Evolutionary conservation across 2,329 filamentous ascomycete genomes (phyloP).

Genomic region (Paraphoma chrysanthemicola): DNA sequence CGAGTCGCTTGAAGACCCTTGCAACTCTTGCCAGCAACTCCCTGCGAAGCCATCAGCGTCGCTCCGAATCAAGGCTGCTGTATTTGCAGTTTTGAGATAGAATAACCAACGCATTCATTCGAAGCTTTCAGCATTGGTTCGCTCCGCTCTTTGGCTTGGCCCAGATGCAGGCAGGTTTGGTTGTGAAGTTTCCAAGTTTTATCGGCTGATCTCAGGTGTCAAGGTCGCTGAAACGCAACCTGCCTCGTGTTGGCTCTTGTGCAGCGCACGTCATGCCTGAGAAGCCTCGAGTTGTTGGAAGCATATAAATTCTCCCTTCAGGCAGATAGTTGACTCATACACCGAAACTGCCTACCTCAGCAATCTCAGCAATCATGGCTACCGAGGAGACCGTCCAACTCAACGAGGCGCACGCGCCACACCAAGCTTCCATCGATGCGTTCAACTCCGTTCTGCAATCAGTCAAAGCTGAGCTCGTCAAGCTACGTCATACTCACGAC

Average conservation of each 20-base stretch:
- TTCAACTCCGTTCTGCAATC: conserved; percentile 40
- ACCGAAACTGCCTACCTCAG: background rate
- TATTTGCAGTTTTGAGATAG: too few species aligned
- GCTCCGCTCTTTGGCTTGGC: background rate
- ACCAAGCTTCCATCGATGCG: conserved; percentile 42
- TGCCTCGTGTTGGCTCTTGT: conserved; percentile 9
- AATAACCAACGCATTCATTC: too few species aligned
- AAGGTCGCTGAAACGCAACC: conserved; percentile 16
- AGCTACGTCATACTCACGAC: conserved; percentile 44
- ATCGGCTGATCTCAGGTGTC: conserved; percentile 1
- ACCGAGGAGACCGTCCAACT: conserved; percentile 46
- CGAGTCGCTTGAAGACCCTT: too few species aligned
- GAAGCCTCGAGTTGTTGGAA: background rate
- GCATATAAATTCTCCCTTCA: background rate
- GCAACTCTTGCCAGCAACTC: too few species aligned
- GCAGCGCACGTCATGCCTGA: conserved; percentile 9
- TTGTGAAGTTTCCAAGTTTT: conserved; percentile 16
- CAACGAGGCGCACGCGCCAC: conserved; percentile 39
- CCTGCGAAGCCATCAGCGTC: too few species aligned
- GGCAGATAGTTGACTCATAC: background rate
- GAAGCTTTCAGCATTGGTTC: too few species aligned
- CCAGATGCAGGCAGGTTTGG: background rate
- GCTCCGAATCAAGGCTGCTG: too few species aligned
- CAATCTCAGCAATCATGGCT: conserved; percentile 35
- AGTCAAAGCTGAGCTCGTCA: conserved; percentile 41